Percentiles rank a stretch among this genome's conserved stretches.
phyloP scores from a whole-genome alignment of 805 yeast species.

The Metschnikowia hibisci region DNA sequence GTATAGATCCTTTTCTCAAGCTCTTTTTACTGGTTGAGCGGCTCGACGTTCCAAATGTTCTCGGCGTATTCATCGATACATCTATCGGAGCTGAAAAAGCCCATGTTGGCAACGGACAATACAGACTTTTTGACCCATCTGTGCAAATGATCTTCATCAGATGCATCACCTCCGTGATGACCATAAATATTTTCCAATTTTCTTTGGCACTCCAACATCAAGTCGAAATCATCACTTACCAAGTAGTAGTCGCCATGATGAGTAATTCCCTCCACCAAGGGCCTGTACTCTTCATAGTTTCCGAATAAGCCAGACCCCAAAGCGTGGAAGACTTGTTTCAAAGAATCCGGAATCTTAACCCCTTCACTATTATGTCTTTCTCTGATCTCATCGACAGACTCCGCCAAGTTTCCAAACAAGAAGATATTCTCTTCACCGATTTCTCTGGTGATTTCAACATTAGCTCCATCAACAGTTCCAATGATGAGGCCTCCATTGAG shows the following conservation, averaged over 20 bases:
- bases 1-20: neutral
- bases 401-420: slow-evolving; percentile 86
- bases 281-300: slow-evolving; percentile 57
- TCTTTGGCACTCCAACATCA: slow-evolving; percentile 77
- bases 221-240: slow-evolving; percentile 85
- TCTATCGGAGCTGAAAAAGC: slow-evolving; percentile 87
- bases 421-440: slow-evolving; percentile 91
- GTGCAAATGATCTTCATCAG: slow-evolving; percentile 48
- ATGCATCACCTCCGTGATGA: slow-evolving; percentile 39
- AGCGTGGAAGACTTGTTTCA: slow-evolving; percentile 58
- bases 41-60: slow-evolving; percentile 89
- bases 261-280: slow-evolving; percentile 65
- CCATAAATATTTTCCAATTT: slow-evolving; percentile 70
- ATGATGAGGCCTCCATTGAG: slow-evolving; percentile 90
- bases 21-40: slow-evolving; percentile 30
- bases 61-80: slow-evolving; percentile 92
- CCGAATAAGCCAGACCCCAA: slow-evolving; percentile 74
- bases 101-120: slow-evolving; percentile 83
- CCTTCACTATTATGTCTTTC: slow-evolving; percentile 65
- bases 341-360: slow-evolving; percentile 53
- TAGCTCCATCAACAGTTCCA: slow-evolving; percentile 97
- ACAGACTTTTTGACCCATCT: slow-evolving; percentile 78
- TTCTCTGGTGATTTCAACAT: slow-evolving; percentile 91
- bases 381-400: slow-evolving; percentile 82
- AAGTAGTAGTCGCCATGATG: slow-evolving; percentile 81